Conservation (phyloP, 176 grass and related monocot species). For the Oryza nivara region DNA sequence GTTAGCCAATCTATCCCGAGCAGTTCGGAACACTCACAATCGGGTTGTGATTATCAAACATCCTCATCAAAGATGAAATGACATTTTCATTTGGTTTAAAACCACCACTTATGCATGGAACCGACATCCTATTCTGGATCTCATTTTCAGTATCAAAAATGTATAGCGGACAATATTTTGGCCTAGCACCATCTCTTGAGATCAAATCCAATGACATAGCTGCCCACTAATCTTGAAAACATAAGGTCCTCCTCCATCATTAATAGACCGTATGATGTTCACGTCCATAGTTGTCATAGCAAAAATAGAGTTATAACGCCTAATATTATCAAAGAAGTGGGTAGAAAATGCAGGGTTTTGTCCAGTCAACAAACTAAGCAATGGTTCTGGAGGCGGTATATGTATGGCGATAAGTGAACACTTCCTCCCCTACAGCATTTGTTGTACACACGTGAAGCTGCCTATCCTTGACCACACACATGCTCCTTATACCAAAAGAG, state of each 20-base stretch:
- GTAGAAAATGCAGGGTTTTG: not conserved
- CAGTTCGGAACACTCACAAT: too few species aligned
- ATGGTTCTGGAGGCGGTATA: not conserved
- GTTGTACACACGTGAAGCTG: not conserved
- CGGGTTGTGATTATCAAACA: too few species aligned
- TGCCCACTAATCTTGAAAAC: not conserved
- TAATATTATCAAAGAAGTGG: not conserved
- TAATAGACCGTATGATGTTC: not conserved
- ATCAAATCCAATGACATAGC: not conserved
- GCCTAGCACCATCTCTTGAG: too few species aligned
- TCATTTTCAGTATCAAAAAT: too few species aligned
- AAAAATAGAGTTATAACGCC: not conserved
- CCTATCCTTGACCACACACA: not conserved
- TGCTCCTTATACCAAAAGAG: not conserved
- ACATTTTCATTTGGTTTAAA: too few species aligned
- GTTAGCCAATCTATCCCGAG: too few species aligned
- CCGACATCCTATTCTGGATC: too few species aligned
- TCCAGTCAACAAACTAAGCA: not conserved
- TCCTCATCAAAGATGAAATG: too few species aligned
- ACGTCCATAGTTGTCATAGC: not conserved
- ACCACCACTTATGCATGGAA: too few species aligned
- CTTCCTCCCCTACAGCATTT: not conserved
- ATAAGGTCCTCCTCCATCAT: not conserved
- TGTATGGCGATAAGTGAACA: not conserved
- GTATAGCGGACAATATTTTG: too few species aligned